Percentiles rank a stretch among this genome's conserved stretches.
Evolutionary conservation across 2,329 filamentous ascomycete species (phyloP).

Genomic region (Triangularia verruculosa): DNA sequence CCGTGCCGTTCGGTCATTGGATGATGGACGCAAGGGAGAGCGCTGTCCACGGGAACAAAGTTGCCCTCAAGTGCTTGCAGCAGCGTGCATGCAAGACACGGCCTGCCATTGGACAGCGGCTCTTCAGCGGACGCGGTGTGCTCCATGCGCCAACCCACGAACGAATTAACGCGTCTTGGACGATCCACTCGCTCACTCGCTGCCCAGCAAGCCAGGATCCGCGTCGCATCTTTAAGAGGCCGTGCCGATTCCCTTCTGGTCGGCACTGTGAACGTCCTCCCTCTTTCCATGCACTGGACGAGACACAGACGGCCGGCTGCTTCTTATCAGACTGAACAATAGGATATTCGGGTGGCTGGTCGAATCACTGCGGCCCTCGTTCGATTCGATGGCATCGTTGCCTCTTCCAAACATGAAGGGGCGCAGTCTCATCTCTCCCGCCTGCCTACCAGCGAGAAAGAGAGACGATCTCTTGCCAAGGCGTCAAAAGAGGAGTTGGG

Average conservation of each 20-base stretch:
- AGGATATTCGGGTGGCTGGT: conserved; percentile 1
- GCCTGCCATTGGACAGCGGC: conserved; percentile 15
- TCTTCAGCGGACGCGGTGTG: conserved; percentile 16
- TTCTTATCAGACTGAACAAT: neutral
- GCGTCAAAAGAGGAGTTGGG: conserved; percentile 6
- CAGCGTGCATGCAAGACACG: conserved; percentile 3
- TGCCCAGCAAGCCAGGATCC: conserved; percentile 9
- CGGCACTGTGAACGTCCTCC: neutral
- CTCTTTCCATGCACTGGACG: neutral
- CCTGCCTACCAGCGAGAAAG: too few species aligned
- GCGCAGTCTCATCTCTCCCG: neutral
- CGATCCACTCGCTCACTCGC: conserved; percentile 12
- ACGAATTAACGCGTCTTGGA: conserved; percentile 20
- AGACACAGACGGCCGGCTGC: neutral
- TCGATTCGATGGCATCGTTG: neutral
- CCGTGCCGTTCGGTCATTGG: neutral
- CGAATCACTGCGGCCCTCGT: neutral
- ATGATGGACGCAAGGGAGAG: neutral
- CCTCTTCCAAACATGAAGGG: neutral
- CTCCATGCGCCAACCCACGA: neutral
- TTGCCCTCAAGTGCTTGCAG: neutral
- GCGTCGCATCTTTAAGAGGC: conserved; percentile 14
- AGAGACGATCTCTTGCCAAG: neutral
- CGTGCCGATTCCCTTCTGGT: neutral
- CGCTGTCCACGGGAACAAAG: conserved; percentile 7